These are phyloP conservation scores for Pulveroboletus sp. DNA, from an alignment of 768 basidiomycete species.

Conservation along the genomic window DNA sequence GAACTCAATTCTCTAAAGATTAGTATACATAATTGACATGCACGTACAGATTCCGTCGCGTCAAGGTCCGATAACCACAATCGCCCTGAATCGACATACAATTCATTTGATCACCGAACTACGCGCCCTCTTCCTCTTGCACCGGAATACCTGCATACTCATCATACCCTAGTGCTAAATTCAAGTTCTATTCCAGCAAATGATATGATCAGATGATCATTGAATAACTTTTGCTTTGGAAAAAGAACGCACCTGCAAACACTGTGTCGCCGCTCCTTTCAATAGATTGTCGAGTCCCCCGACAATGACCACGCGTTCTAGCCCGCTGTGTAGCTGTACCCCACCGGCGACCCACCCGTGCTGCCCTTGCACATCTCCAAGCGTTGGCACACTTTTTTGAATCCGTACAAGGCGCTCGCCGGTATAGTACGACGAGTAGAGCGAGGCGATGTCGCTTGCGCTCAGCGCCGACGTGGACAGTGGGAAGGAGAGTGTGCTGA, in stretches of 20 bases:
- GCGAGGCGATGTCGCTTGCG: conserved; percentile 63
- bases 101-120: neutral
- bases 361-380: conserved; percentile 71
- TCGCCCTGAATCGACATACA: neutral
- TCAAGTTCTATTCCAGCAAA: conserved; percentile 63
- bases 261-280: conserved; percentile 99
- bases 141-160: conserved; percentile 76
- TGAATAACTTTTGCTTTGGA: neutral
- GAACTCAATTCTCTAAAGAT: too few relatives aligned
- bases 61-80: neutral
- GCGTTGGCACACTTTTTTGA: conserved; percentile 62
- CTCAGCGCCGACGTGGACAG: conserved; percentile 53
- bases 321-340: conserved; percentile 85
- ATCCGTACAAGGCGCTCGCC: conserved; percentile 70
- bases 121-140: conserved; percentile 4
- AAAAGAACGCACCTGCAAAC: conserved; percentile 67
- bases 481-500: conserved; percentile 82
- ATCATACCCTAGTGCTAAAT: conserved; percentile 82
- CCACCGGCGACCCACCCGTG: conserved; percentile 93
- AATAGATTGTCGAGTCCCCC: conserved; percentile 94
- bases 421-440: conserved; percentile 76
- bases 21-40: neutral
- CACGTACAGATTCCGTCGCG: neutral
- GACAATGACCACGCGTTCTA: conserved; percentile 90
- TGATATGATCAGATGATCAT: neutral